Conservation (phyloP, 2,329 filamentous ascomycete species). For the Tolypocladium pustulatum region DNA sequence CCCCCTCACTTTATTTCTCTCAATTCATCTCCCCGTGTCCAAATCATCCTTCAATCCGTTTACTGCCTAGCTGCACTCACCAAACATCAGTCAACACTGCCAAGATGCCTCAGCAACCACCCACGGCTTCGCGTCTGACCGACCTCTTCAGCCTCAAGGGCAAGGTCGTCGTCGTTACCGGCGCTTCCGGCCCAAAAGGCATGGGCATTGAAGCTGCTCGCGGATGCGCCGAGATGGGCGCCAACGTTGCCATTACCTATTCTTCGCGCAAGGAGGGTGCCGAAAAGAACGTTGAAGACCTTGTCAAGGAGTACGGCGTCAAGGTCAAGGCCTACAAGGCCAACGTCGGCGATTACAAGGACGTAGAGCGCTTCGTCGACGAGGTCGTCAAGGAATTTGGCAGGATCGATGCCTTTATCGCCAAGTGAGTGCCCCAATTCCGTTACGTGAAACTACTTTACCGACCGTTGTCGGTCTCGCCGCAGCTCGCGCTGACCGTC, state of each 20-base stretch:
- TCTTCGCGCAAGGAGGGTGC: slow-evolving; percentile 59
- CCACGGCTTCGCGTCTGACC: slow-evolving; percentile 44
- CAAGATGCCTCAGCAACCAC: slow-evolving; percentile 44
- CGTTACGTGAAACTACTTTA: too few species aligned
- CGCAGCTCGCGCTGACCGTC: neutral
- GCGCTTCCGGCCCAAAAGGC: slow-evolving; percentile 58
- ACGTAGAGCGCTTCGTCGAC: slow-evolving; percentile 41
- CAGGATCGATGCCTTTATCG: slow-evolving; percentile 63
- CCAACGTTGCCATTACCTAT: slow-evolving; percentile 62
- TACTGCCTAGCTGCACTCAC: neutral
- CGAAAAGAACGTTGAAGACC: slow-evolving; percentile 53
- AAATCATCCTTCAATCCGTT: neutral
- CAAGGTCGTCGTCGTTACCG: slow-evolving; percentile 61
- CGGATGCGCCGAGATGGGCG: slow-evolving; percentile 61
- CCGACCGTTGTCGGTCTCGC: neutral
- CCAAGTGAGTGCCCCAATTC: slow-evolving; percentile 55
- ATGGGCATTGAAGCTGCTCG: slow-evolving; percentile 61
- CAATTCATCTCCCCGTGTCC: neutral
- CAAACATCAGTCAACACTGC: neutral
- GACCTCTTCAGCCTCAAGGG: slow-evolving; percentile 65
- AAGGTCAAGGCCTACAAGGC: slow-evolving; percentile 53
- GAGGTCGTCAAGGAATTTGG: slow-evolving; percentile 66
- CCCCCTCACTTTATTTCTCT: neutral
- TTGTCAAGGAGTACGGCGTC: slow-evolving; percentile 56
- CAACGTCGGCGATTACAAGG: slow-evolving; percentile 41